These are phyloP conservation scores for Millerozyma miso DNA, from an alignment of 805 yeast species.

Conservation along the genomic window DNA sequence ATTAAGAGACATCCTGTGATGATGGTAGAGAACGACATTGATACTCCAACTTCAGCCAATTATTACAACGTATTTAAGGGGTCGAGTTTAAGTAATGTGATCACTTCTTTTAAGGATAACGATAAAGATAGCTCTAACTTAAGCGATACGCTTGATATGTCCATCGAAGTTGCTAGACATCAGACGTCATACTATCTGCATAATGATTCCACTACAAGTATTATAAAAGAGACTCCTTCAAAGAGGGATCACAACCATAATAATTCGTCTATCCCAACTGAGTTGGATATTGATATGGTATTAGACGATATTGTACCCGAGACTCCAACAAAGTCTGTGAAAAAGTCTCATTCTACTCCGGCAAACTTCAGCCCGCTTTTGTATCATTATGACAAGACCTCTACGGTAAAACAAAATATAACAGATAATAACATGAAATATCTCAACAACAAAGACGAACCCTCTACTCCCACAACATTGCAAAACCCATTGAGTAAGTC, in stretches of 20 bases:
- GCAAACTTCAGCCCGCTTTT: conserved; percentile 23
- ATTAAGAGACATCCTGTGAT: conserved; percentile 39
- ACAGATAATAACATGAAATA: neutral
- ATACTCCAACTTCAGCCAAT: neutral
- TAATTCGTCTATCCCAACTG: conserved; percentile 6
- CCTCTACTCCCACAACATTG: conserved; percentile 15
- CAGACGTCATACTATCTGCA: conserved; percentile 13
- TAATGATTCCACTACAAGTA: conserved; percentile 31
- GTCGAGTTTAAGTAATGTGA: conserved; percentile 15
- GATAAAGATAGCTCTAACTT: conserved; percentile 13
- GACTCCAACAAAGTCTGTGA: conserved; percentile 36
- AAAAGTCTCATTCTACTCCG: conserved; percentile 25
- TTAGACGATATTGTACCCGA: conserved; percentile 24
- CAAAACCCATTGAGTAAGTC: neutral
- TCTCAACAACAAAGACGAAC: conserved; percentile 8
- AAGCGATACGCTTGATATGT: conserved; percentile 22
- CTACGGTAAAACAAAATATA: conserved; percentile 2
- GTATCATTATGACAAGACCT: conserved; percentile 3
- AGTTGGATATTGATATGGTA: conserved; percentile 11
- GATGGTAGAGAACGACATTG: conserved; percentile 20
- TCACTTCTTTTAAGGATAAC: conserved; percentile 17
- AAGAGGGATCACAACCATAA: conserved; percentile 10
- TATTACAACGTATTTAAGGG: neutral
- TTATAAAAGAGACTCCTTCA: conserved; percentile 26
- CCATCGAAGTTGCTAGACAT: conserved; percentile 41